These are phyloP conservation scores for Umbellularia californica DNA, from an alignment of 164 flowering plant species.

Conservation along the genomic window DNA sequence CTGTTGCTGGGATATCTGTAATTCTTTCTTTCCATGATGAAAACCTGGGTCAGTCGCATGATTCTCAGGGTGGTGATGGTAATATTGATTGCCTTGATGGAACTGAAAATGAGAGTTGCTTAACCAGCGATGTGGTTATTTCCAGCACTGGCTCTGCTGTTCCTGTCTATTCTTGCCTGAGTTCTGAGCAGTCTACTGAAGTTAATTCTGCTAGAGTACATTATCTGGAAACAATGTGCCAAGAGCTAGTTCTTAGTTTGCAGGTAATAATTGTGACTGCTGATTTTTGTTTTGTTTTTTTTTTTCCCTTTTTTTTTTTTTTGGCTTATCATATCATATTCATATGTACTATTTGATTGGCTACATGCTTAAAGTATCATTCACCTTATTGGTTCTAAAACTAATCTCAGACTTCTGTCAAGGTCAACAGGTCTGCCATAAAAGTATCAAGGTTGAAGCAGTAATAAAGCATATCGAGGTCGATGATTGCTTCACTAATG, in stretches of 20 bases:
- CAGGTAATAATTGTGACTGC: constrained; percentile 53
- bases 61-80: constrained; percentile 14
- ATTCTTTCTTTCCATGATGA: constrained; percentile 63
- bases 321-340: too few species aligned
- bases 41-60: constrained; percentile 21
- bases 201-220: constrained; percentile 20
- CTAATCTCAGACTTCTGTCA: constrained; percentile 31
- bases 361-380: too few species aligned
- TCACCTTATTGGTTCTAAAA: background rate
- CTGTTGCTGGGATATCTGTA: constrained; percentile 55
- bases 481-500: constrained; percentile 39
- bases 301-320: background rate
- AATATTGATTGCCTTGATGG: constrained; percentile 2
- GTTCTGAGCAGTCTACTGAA: background rate
- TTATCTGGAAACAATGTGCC: constrained; percentile 49
- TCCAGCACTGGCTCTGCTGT: background rate
- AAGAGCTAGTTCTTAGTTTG: constrained; percentile 38
- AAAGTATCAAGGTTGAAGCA: constrained; percentile 56
- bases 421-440: constrained; percentile 69
- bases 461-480: constrained; percentile 56
- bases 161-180: background rate
- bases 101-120: background rate
- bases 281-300: background rate
- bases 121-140: background rate
- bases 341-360: background rate